Evolutionary conservation across 495 filamentous ascomycete genomes (phyloP).

Genomic region (Trichoderma reesei): DNA sequence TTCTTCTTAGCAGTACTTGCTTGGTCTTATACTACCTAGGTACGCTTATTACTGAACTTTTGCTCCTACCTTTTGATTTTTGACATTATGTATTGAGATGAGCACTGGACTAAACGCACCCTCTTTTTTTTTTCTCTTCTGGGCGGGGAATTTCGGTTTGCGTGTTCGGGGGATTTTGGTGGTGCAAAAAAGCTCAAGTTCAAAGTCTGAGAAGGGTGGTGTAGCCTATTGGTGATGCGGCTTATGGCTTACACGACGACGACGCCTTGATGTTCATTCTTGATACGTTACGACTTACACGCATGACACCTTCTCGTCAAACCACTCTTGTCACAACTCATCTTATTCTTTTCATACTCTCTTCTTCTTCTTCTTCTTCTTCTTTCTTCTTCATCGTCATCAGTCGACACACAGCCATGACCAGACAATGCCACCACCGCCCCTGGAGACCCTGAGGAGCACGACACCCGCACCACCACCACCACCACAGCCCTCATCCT

Average conservation of each 20-base stretch:
- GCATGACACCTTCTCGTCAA: too few species aligned
- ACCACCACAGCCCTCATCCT: too few species aligned
- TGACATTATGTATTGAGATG: neutral
- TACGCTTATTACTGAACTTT: neutral
- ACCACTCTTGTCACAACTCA: too few species aligned
- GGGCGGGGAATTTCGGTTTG: neutral
- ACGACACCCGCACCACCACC: too few species aligned
- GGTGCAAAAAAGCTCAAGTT: too few species aligned
- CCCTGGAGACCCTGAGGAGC: neutral
- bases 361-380: neutral
- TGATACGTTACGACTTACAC: neutral
- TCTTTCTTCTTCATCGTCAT: too few species aligned
- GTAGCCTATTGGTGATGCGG: neutral
- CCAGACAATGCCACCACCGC: constrained; percentile 4
- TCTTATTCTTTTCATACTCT: neutral
- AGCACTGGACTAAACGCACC: neutral
- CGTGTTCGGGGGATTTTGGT: neutral
- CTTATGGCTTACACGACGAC: neutral
- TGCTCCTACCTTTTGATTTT: too few species aligned
- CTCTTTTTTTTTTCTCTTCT: neutral
- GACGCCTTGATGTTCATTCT: too few species aligned
- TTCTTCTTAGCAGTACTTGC: neutral
- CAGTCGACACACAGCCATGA: neutral
- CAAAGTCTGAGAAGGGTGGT: neutral
- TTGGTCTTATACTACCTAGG: neutral